phyloP scores from a whole-genome alignment of 495 filamentous ascomycete genomes.

The Pseudomonodictys pantanalensis region DNA sequence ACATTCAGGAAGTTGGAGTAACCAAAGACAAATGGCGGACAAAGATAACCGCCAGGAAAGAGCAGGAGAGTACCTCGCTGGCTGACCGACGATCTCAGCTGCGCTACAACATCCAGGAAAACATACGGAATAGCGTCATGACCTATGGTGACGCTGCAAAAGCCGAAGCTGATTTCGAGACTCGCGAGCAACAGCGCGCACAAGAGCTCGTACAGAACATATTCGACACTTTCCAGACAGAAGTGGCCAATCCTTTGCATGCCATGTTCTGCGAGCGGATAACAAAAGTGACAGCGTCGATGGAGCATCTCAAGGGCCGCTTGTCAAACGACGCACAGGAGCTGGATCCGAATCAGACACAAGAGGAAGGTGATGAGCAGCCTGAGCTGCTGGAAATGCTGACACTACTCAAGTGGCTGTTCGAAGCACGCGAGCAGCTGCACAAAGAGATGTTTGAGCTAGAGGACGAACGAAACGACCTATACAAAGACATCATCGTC shows the following conservation, averaged over 20 bases:
- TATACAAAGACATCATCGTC: conserved; percentile 76
- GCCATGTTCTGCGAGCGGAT: conserved; percentile 57
- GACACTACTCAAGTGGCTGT: conserved; percentile 95
- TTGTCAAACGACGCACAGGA: conserved; percentile 71
- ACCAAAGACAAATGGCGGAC: conserved; percentile 59
- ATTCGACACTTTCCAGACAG: conserved; percentile 73
- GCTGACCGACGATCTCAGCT: conserved; percentile 52
- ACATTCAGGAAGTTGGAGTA: conserved; percentile 67
- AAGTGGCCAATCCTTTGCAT: conserved; percentile 74
- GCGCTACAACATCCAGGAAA: conserved; percentile 63
- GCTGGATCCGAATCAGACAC: conserved; percentile 72
- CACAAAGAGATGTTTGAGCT: conserved; percentile 82
- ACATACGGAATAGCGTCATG: conserved; percentile 71
- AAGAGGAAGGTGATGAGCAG: conserved; percentile 93
- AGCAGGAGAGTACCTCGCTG: conserved; percentile 47
- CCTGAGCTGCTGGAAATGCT: conserved; percentile 92
- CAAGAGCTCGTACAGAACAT: conserved; percentile 64
- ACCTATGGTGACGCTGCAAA: conserved; percentile 77
- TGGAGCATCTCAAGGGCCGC: conserved; percentile 65
- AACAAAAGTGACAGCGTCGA: conserved; percentile 54
- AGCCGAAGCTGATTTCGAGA: conserved; percentile 63
- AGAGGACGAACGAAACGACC: conserved; percentile 75
- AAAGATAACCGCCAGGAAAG: conserved; percentile 39
- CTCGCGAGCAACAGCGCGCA: conserved; percentile 58
- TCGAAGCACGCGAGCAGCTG: conserved; percentile 84